Conservation (phyloP, 257 asterid genomes). For the Sherardia arvensis region DNA sequence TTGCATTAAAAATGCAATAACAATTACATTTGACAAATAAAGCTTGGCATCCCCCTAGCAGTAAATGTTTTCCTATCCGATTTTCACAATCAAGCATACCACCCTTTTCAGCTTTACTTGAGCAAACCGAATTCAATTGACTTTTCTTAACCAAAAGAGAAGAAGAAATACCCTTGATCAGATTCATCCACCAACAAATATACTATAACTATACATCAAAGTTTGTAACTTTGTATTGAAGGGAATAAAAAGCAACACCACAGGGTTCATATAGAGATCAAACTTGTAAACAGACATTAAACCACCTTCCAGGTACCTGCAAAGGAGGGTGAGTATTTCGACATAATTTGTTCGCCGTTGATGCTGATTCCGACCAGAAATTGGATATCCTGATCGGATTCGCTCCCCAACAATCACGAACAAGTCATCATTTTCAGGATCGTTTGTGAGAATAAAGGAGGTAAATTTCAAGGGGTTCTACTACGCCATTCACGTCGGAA, state of each 20-base stretch:
- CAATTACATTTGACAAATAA: conserved; percentile 58
- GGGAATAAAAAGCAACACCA: background rate
- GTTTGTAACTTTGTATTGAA: conserved; percentile 19
- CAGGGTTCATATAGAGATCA: conserved; percentile 30
- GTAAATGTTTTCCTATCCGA: conserved; percentile 28
- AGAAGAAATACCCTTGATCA: conserved; percentile 14
- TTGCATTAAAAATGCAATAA: conserved; percentile 18
- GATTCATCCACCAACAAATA: background rate
- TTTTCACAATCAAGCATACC: conserved; percentile 25
- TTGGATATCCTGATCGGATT: no score
- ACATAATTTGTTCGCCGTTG: no score
- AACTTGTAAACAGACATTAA: conserved; percentile 16
- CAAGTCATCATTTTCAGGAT: no score
- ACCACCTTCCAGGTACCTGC: conserved; percentile 21
- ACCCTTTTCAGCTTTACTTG: background rate
- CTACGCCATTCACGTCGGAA: no score
- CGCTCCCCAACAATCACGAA: no score
- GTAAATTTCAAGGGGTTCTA: no score
- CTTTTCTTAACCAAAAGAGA: background rate
- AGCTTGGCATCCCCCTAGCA: conserved; percentile 82
- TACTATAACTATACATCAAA: background rate
- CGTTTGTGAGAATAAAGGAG: no score
- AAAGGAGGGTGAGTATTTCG: no score
- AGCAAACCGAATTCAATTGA: conserved; percentile 12
- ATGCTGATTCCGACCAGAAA: no score